Conservation (phyloP, 2,329 filamentous ascomycete species). For the Malbranchea cinnamomea region DNA sequence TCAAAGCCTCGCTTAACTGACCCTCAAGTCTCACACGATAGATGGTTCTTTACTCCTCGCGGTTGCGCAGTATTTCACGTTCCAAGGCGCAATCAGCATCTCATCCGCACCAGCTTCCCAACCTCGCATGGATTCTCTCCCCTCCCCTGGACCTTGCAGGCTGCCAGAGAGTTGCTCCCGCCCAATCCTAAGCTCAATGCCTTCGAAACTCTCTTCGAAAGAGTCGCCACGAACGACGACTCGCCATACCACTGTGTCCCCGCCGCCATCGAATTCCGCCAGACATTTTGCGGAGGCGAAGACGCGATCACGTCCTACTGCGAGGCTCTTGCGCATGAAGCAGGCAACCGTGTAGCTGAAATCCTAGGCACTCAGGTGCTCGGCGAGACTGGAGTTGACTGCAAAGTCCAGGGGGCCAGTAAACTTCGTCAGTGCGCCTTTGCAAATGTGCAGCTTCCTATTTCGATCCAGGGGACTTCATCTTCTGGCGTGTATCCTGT, state of each 20-base stretch:
- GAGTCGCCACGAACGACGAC: constrained; percentile 60
- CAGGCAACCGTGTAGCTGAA: constrained; percentile 44
- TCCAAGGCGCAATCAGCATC: constrained; percentile 55
- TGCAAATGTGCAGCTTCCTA: constrained; percentile 58
- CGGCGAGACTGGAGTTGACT: constrained; percentile 32
- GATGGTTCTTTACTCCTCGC: constrained; percentile 70
- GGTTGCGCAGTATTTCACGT: constrained; percentile 72
- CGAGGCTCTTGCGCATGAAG: constrained; percentile 46
- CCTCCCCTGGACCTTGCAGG: constrained; percentile 8
- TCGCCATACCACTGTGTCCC: constrained; percentile 57
- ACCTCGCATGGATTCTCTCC: constrained; percentile 67
- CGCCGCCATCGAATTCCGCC: constrained; percentile 56
- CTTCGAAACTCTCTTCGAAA: constrained; percentile 61
- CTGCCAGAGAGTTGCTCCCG: constrained; percentile 5
- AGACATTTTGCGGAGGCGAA: constrained; percentile 58
- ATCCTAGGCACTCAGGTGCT: constrained; percentile 56
- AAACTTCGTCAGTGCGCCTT: constrained; percentile 50
- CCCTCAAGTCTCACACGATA: constrained; percentile 13
- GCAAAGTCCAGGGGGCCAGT: constrained; percentile 12
- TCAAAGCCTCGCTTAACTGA: not conserved
- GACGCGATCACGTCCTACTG: constrained; percentile 50
- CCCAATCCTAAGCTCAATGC: constrained; percentile 28
- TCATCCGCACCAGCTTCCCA: constrained; percentile 60
- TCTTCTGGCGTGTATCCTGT: constrained; percentile 14
- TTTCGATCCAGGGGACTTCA: constrained; percentile 27